These are phyloP conservation scores for Paraconiothyrium sp. DNA, from an alignment of 2,329 filamentous ascomycete species.

Conservation along the genomic window DNA sequence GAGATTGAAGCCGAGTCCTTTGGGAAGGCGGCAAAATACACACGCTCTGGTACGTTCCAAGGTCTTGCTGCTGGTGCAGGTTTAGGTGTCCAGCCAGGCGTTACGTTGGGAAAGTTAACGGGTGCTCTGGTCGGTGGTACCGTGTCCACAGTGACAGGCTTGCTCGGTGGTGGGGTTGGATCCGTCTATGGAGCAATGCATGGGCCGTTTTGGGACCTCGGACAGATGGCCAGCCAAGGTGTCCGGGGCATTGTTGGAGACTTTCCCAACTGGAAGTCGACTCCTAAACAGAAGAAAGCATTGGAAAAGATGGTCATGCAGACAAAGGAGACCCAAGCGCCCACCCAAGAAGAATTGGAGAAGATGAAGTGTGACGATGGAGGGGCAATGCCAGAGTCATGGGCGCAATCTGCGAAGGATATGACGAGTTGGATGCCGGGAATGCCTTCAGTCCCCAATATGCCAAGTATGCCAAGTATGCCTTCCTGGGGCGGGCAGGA, in stretches of 20 bases:
- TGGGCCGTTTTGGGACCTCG: conserved; percentile 48
- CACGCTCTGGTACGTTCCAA: conserved; percentile 51
- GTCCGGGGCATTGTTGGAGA: conserved; percentile 46
- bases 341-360: conserved; percentile 44
- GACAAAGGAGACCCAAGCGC: conserved; percentile 44
- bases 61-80: conserved; percentile 52
- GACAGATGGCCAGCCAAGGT: conserved; percentile 48
- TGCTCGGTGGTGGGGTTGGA: conserved; percentile 48
- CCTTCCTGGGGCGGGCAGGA: conserved; percentile 18
- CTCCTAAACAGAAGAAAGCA: conserved; percentile 45
- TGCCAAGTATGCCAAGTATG: conserved; percentile 23
- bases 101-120: conserved; percentile 47
- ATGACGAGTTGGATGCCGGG: conserved; percentile 44
- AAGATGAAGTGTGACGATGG: conserved; percentile 46
- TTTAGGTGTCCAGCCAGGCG: conserved; percentile 48
- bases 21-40: conserved; percentile 53
- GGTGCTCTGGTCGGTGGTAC: conserved; percentile 48
- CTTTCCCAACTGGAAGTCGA: conserved; percentile 47
- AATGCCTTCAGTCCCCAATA: conserved; percentile 37
- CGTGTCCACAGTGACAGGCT: conserved; percentile 44
- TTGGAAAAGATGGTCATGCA: conserved; percentile 52
- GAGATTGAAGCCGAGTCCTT: conserved; percentile 54
- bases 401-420: conserved; percentile 44
- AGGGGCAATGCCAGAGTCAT: conserved; percentile 44
- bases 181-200: conserved; percentile 48